Evolutionary conservation across 331 rosid species (phyloP).

Genomic region (Cucumis variabilis): DNA sequence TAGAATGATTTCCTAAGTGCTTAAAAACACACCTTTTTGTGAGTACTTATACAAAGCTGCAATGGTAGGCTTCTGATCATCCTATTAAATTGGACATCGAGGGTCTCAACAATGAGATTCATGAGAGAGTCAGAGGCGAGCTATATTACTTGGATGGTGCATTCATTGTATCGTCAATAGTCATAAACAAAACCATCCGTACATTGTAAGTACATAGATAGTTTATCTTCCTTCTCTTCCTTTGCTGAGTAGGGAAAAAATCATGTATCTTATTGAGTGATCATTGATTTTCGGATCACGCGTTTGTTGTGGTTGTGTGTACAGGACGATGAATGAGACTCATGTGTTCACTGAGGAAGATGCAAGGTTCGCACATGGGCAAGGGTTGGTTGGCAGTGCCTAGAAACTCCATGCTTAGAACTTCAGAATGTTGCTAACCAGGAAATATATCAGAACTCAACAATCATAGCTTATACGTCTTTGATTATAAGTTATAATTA

Average conservation of each 20-base stretch:
- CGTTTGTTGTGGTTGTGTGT: not conserved
- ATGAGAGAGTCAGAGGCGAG: constrained; percentile 37
- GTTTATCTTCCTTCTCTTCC: not conserved
- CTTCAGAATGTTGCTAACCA: not conserved
- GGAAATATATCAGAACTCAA: not conserved
- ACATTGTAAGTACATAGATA: constrained; percentile 37
- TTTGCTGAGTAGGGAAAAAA: not conserved
- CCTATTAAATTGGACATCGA: constrained; percentile 32
- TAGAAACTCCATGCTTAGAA: not conserved
- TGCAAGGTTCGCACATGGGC: constrained; percentile 42
- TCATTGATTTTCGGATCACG: not conserved
- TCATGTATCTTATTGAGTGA: not conserved
- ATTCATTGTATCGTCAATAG: constrained; percentile 32
- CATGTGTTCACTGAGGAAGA: constrained; percentile 42
- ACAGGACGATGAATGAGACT: constrained; percentile 42
- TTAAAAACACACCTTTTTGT: no score
- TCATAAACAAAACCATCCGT: constrained; percentile 36
- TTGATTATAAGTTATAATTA: not conserved
- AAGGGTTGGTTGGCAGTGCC: constrained; percentile 27
- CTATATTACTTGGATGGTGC: constrained; percentile 36
- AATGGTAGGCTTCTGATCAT: constrained; percentile 39
- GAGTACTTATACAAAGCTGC: not conserved
- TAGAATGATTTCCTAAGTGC: not conserved
- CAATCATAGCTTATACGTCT: not conserved
- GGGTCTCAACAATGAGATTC: constrained; percentile 29